These are phyloP conservation scores for Salvia miltiorrhiza DNA, from an alignment of 257 asterid genomes.

Conservation along the genomic window DNA sequence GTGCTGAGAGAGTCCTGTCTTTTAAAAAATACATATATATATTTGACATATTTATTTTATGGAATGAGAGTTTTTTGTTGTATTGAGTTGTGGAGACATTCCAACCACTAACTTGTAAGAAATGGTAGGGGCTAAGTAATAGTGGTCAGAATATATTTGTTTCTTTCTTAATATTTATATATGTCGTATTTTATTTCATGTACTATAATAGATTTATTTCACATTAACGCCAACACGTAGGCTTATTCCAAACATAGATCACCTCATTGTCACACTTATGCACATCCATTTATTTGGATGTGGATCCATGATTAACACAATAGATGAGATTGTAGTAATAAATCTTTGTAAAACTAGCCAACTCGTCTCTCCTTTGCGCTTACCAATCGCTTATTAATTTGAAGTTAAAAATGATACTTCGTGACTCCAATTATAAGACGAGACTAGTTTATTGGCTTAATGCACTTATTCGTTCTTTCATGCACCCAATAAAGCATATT, in stretches of 20 bases:
- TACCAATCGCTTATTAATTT: too few relatives aligned
- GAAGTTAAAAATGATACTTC: too few relatives aligned
- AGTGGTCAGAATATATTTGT: slow-evolving; percentile 13
- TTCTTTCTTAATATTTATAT: neutral
- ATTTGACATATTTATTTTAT: neutral
- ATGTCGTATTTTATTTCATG: neutral
- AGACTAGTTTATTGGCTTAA: too few relatives aligned
- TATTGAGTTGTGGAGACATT: slow-evolving; percentile 38
- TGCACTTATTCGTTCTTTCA: too few relatives aligned
- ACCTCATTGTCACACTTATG: too few relatives aligned
- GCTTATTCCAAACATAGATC: neutral
- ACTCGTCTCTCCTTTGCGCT: too few relatives aligned
- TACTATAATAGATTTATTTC: neutral
- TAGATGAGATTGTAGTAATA: too few relatives aligned
- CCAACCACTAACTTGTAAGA: slow-evolving; percentile 40
- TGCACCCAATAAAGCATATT: too few relatives aligned
- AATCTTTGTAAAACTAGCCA: too few relatives aligned
- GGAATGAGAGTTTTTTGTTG: slow-evolving; percentile 11
- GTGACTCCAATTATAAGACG: too few relatives aligned
- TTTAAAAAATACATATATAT: neutral
- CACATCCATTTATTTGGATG: too few relatives aligned
- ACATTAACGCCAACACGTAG: neutral
- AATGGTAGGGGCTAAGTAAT: neutral
- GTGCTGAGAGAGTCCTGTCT: slow-evolving; percentile 16
- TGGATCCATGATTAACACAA: too few relatives aligned